A percentile compares a stretch with the other conserved stretches of the same genome.
phyloP scores from a whole-genome alignment of 306 rosid species.

The Prosopis cineraria region DNA sequence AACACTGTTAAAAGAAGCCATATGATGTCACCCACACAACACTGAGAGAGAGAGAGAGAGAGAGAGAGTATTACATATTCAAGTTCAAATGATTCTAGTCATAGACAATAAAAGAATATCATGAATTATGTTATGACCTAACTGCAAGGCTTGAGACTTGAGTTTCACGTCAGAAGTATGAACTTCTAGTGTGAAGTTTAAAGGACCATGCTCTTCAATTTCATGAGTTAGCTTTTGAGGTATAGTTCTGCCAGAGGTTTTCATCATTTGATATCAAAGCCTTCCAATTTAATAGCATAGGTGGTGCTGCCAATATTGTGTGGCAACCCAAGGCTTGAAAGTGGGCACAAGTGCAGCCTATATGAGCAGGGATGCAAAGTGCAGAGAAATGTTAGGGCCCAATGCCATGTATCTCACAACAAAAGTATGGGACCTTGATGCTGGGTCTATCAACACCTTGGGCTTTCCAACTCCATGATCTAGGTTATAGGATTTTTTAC shows the following conservation, averaged over 20 bases:
- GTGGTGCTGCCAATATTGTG: background rate
- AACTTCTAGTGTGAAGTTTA: background rate
- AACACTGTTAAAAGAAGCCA: constrained; percentile 4
- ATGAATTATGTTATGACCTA: background rate
- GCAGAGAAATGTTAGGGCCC: background rate
- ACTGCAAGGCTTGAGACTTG: background rate
- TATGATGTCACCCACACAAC: background rate
- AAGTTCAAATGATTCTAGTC: background rate
- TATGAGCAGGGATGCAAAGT: background rate
- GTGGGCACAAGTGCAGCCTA: background rate
- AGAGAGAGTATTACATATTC: background rate
- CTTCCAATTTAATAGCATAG: background rate
- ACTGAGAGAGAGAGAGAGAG: no score
- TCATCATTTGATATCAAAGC: background rate
- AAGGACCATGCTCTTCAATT: background rate
- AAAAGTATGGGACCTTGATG: background rate
- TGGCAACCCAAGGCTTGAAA: background rate
- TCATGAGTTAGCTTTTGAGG: background rate
- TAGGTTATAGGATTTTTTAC: background rate
- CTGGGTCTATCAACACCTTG: background rate
- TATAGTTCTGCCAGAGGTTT: background rate
- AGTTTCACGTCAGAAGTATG: background rate
- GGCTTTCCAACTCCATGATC: background rate
- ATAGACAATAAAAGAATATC: background rate
- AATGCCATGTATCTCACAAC: background rate